phyloP scores from a whole-genome alignment of 2,329 filamentous ascomycete genomes.

The Diplodia corticola region DNA sequence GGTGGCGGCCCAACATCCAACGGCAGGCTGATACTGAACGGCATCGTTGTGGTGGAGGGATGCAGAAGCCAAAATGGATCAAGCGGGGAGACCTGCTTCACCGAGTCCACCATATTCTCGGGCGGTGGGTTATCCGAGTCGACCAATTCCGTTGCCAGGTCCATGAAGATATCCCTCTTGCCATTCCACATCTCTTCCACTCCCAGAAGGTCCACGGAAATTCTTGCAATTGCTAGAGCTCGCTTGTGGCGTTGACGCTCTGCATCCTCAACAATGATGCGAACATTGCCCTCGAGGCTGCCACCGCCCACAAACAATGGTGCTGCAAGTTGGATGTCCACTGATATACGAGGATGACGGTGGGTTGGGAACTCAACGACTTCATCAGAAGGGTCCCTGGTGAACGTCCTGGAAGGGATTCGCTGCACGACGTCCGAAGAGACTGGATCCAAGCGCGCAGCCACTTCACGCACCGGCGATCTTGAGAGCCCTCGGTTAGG shows the following conservation, averaged over 20 bases:
- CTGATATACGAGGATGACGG: constrained; percentile 50
- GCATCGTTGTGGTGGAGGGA: constrained; percentile 49
- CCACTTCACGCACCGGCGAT: constrained; percentile 51
- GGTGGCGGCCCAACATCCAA: constrained; percentile 57
- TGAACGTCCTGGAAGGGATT: constrained; percentile 51
- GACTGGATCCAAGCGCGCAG: constrained; percentile 44
- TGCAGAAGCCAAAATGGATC: constrained; percentile 52
- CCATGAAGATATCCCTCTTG: constrained; percentile 52
- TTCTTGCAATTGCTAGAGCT: constrained; percentile 49
- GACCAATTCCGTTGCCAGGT: constrained; percentile 54
- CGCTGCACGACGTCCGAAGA: constrained; percentile 46
- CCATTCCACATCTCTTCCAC: constrained; percentile 52
- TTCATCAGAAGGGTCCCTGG: constrained; percentile 50
- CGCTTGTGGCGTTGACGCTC: constrained; percentile 46
- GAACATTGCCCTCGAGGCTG: constrained; percentile 53
- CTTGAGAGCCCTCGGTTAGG: constrained; percentile 48
- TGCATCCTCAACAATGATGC: constrained; percentile 50
- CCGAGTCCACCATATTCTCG: constrained; percentile 50
- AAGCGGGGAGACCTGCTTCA: constrained; percentile 38
- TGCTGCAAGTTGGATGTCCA: constrained; percentile 52
- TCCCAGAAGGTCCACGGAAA: constrained; percentile 55
- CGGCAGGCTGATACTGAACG: constrained; percentile 56
- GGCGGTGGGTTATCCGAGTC: constrained; percentile 54
- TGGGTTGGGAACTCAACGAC: constrained; percentile 52
- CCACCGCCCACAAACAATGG: constrained; percentile 58